Conservation (phyloP, 192 early-diverging fungal genomes). For the Coemansia sp. region DNA sequence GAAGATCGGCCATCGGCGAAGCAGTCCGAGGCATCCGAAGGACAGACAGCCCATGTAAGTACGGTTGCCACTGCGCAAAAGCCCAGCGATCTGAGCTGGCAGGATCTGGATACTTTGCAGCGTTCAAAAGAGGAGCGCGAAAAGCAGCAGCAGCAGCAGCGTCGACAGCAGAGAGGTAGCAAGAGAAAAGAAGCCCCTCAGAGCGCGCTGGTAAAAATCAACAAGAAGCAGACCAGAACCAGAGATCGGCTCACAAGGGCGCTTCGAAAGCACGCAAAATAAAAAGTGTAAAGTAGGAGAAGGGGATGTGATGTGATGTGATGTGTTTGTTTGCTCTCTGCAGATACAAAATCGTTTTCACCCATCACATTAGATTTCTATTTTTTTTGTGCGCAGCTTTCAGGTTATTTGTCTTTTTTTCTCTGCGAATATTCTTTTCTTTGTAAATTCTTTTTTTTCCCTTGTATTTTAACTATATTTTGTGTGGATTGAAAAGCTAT, state of each 20-base stretch:
- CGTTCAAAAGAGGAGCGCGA: conserved; percentile 6
- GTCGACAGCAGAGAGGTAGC: not conserved
- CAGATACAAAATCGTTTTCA: too few relatives aligned
- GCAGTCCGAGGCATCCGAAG: not conserved
- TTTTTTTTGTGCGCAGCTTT: not conserved
- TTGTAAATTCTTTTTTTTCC: not conserved
- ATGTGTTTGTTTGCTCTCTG: too few relatives aligned
- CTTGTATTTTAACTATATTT: conserved; percentile 7
- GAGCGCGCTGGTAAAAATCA: conserved; percentile 21
- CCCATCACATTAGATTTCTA: too few relatives aligned
- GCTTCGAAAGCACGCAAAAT: conserved; percentile 2
- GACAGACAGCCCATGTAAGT: not conserved
- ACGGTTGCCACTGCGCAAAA: conserved; percentile 37
- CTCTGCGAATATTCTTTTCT: not conserved
- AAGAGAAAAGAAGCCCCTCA: conserved; percentile 7
- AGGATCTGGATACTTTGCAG: conserved; percentile 25
- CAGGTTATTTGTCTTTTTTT: not conserved
- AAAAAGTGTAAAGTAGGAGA: not conserved
- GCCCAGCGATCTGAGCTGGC: conserved; percentile 22
- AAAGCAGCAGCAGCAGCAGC: not conserved
- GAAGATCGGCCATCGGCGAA: not conserved
- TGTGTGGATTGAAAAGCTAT: not conserved
- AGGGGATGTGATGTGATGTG: not conserved
- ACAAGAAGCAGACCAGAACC: conserved; percentile 17
- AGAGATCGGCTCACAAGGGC: conserved; percentile 5